Conservation (phyloP, 257 asterid species). For the Gentiana dahurica region DNA sequence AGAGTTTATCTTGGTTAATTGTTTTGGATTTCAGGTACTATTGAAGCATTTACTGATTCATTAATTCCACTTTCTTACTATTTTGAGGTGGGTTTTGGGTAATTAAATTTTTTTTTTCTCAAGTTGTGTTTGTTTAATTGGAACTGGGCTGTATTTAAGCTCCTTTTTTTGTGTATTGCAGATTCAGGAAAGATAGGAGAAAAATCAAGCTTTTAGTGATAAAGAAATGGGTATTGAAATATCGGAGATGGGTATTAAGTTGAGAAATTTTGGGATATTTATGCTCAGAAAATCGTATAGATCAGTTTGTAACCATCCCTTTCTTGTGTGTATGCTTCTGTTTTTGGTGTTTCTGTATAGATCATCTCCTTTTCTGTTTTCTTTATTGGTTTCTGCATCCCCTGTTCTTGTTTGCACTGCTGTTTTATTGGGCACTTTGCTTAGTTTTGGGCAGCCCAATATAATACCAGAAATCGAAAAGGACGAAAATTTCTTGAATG, state of each 20-base stretch:
- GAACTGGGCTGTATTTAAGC: slow-evolving; percentile 21
- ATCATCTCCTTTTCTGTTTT: slow-evolving; percentile 64
- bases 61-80: slow-evolving; percentile 3
- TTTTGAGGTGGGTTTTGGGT: slow-evolving; percentile 25
- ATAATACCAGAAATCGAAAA: slow-evolving; percentile 62
- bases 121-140: slow-evolving; percentile 29
- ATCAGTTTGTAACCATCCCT: slow-evolving; percentile 64
- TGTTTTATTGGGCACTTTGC: slow-evolving; percentile 70
- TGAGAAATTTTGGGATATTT: slow-evolving; percentile 44
- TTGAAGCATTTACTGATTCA: slow-evolving; percentile 14
- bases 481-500: slow-evolving; percentile 38
- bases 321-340: slow-evolving; percentile 56
- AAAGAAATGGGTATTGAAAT: slow-evolving; percentile 42
- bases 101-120: slow-evolving; percentile 5
- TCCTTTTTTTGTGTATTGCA: slow-evolving; percentile 15
- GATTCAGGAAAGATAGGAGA: slow-evolving; percentile 23
- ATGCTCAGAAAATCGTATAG: slow-evolving; percentile 35
- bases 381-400: slow-evolving; percentile 60
- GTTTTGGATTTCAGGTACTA: slow-evolving; percentile 26
- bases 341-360: slow-evolving; percentile 56
- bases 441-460: slow-evolving; percentile 75
- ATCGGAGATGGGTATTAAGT: slow-evolving; percentile 43
- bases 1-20: slow-evolving; percentile 6
- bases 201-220: background rate
- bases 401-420: slow-evolving; percentile 89